Base-by-base conservation (phyloP, 1,139 yeast genomes). In the Hyphopichia pseudoburtonii region DNA sequence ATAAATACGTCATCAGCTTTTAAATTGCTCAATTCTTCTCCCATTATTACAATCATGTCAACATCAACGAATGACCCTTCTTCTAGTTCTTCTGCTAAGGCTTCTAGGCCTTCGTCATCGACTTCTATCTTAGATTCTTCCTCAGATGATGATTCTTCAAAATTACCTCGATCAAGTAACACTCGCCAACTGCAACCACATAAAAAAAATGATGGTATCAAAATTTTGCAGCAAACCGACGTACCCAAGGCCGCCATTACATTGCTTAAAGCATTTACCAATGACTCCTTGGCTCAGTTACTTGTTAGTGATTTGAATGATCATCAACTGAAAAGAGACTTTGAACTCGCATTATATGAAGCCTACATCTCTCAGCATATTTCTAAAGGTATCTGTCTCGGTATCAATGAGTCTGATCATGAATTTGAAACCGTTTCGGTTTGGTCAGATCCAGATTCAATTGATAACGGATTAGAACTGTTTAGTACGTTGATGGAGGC, bases 351-450 rank as follows among this genome's bases (percentile, higher is more conserved):
- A 27, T 61, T 80, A 33, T 80, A 77, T 48, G 82, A 77, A 48
- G 75, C 80, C 15, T 79, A 80, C 50, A 62, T 79, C 21, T 66
- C 65, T 40, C 81, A 82, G 37, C 85, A 80, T 52, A 66, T 81
- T 31, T 53, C 69, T 42, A 71, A 76, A 38, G 87, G 87, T 1
- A 43, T 78, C 14, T 80, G 74, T 17, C 54, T 79, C 25, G 85
- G 78, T 1, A 57, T 69, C 31, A 66, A 66, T 36, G 77, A 71
- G 38, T 43, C 55, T 4, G 64, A 65, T 4, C 70, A 70, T 9
- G 66, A 64, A 10, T 81, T 76, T 54, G 86, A 81, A 55, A 79
- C 84, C 4, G 82, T 81, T 19, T 77, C 82, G 8, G 57, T 80
- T 27, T 81, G 86, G 86, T 66, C 81, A 31, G 66, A 70, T 12